These are phyloP conservation scores for Apiotrichum montevideense DNA, from an alignment of 1,284 basidiomycete genomes.

Conservation along the genomic window DNA sequence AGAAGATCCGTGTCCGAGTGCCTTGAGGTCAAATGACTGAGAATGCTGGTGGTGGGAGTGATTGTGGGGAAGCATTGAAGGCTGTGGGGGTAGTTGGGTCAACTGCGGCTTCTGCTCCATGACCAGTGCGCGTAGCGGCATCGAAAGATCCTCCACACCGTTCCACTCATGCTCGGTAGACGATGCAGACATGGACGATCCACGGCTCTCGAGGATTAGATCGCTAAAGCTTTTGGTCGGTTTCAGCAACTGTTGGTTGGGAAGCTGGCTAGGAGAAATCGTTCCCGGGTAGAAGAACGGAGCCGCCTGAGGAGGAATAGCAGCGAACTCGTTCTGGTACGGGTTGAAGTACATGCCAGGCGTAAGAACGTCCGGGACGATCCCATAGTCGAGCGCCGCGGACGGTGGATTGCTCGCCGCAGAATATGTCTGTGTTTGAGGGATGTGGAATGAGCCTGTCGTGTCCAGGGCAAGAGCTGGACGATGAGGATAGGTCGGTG, in stretches of 20 bases:
- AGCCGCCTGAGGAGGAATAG: background rate
- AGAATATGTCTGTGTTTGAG: constrained; percentile 16
- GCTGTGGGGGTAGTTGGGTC: background rate
- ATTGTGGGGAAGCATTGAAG: background rate
- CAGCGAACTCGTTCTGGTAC: constrained; percentile 1
- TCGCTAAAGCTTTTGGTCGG: constrained; percentile 34
- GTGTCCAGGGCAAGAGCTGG: constrained; percentile 26
- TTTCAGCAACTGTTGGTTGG: constrained; percentile 26
- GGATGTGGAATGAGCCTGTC: constrained; percentile 13
- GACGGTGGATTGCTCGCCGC: constrained; percentile 19
- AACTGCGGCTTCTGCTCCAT: constrained; percentile 10
- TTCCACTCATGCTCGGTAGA: constrained; percentile 34
- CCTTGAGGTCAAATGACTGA: constrained; percentile 1
- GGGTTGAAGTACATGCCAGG: constrained; percentile 16
- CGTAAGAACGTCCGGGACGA: constrained; percentile 7
- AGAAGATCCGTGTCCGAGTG: background rate
- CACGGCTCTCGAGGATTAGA: constrained; percentile 31
- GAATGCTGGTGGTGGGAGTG: constrained; percentile 4
- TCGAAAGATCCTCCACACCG: constrained; percentile 25
- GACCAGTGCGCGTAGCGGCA: constrained; percentile 20
- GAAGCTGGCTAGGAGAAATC: constrained; percentile 34
- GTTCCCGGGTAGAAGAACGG: constrained; percentile 22
- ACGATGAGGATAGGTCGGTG: constrained; percentile 1
- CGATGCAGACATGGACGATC: constrained; percentile 32
- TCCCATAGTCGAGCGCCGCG: constrained; percentile 11